Evolutionary conservation across 495 filamentous ascomycete species (phyloP).

Genomic region (Lasiosphaeria miniovina): DNA sequence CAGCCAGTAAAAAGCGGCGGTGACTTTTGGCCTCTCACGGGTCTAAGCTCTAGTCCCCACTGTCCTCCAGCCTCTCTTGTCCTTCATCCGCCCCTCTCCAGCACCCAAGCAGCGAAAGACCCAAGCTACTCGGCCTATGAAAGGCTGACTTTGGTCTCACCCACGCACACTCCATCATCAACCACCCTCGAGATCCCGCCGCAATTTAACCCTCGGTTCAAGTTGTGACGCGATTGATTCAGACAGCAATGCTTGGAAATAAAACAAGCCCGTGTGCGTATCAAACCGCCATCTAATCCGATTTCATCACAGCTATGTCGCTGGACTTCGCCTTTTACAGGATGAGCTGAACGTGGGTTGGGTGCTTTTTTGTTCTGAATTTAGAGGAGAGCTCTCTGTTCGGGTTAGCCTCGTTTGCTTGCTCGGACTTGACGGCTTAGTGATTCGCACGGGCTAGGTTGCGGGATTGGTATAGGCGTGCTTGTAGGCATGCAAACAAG

Average conservation of each 20-base stretch:
- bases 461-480: no score
- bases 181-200: background rate
- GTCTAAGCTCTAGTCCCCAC: no score
- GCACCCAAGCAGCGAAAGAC: no score
- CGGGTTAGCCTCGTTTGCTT: no score
- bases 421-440: background rate
- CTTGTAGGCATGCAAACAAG: no score
- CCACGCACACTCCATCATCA: background rate
- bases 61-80: background rate
- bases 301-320: no score
- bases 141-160: background rate
- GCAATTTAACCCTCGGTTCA: background rate
- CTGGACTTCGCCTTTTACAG: no score
- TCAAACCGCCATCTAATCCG: no score
- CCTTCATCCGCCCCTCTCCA: background rate
- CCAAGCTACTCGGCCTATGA: background rate
- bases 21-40: background rate
- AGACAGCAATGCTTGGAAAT: background rate
- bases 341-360: no score
- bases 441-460: no score
- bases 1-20: background rate
- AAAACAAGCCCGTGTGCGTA: background rate
- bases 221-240: background rate
- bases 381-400: no score
- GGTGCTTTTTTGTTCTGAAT: no score